A percentile compares a stretch with the other conserved stretches of the same genome.
These are phyloP conservation scores for Pelargonium citronellum DNA, from an alignment of 441 rosid species.

Conservation along the genomic window DNA sequence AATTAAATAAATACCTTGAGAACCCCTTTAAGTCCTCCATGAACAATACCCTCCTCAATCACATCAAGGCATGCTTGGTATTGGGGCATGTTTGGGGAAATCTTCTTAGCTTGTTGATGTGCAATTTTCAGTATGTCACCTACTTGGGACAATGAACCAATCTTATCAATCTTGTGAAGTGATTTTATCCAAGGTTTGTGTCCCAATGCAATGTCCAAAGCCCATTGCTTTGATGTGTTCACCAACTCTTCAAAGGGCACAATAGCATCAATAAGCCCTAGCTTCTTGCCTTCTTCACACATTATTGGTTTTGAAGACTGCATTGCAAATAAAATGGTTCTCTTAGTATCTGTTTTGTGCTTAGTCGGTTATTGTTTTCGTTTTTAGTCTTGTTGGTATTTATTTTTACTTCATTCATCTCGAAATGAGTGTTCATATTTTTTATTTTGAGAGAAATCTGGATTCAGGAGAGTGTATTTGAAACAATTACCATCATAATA, in stretches of 20 bases:
- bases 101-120: slow-evolving; percentile 19
- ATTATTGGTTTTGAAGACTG: slow-evolving; percentile 74
- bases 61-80: slow-evolving; percentile 28
- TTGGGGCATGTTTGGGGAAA: slow-evolving; percentile 28
- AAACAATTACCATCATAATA: slow-evolving; percentile 65
- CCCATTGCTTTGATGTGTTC: slow-evolving; percentile 55
- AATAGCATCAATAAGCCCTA: slow-evolving; percentile 77
- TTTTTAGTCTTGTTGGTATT: no score
- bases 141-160: slow-evolving; percentile 28
- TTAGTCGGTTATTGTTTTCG: no score
- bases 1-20: slow-evolving; percentile 19
- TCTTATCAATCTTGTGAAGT: slow-evolving; percentile 26
- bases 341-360: no score
- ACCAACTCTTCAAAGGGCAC: slow-evolving; percentile 69
- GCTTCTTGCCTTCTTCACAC: slow-evolving; percentile 81
- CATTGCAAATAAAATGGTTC: slow-evolving; percentile 15
- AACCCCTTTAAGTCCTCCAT: slow-evolving; percentile 22
- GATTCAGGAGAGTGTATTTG: not conserved
- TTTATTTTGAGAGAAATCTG: not conserved
- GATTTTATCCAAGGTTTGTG: slow-evolving; percentile 30
- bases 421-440: not conserved
- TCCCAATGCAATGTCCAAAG: slow-evolving; percentile 22
- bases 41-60: slow-evolving; percentile 29
- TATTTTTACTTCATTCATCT: no score
- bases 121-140: slow-evolving; percentile 22